These are phyloP conservation scores for Ustilago xerochloae DNA, from an alignment of 1,284 basidiomycete species.

Conservation along the genomic window DNA sequence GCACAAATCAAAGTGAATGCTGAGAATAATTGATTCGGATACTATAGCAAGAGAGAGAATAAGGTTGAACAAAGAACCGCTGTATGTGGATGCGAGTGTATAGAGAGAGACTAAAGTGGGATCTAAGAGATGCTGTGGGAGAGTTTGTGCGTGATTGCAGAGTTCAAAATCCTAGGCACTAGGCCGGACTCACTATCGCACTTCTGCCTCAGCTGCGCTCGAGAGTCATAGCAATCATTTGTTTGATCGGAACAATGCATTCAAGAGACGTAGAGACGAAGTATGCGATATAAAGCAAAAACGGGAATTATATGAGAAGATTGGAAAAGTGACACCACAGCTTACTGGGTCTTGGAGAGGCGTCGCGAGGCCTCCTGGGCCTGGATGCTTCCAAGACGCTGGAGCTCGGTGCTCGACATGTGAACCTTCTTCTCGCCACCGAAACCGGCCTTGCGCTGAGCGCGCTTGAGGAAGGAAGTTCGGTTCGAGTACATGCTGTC, in stretches of 20 bases:
- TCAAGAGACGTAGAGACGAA: conserved; percentile 9
- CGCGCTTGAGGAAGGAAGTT: conserved; percentile 86
- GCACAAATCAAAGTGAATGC: neutral
- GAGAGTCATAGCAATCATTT: neutral
- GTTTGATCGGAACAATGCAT: conserved; percentile 1
- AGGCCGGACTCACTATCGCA: conserved; percentile 7
- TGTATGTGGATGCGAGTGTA: conserved; percentile 26
- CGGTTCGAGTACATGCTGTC: conserved; percentile 94
- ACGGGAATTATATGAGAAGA: neutral
- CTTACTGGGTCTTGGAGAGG: conserved; percentile 74
- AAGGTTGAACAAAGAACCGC: neutral
- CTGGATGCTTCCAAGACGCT: conserved; percentile 85
- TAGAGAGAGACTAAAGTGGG: conserved; percentile 19
- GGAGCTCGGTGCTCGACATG: conserved; percentile 78
- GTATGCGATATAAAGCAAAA: conserved; percentile 5
- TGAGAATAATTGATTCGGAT: conserved; percentile 3
- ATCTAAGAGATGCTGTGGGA: conserved; percentile 9
- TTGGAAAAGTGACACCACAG: neutral
- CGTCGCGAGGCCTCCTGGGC: conserved; percentile 79
- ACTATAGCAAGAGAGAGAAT: conserved; percentile 29
- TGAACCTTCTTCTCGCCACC: conserved; percentile 77
- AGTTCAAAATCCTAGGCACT: neutral
- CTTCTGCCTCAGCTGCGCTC: no score
- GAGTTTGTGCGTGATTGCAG: neutral
- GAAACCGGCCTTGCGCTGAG: conserved; percentile 84